Percentiles rank a stretch among this genome's conserved stretches.
phyloP scores from a whole-genome alignment of 169 alveolate species.

The Ichthyophthirius multifiliis region DNA sequence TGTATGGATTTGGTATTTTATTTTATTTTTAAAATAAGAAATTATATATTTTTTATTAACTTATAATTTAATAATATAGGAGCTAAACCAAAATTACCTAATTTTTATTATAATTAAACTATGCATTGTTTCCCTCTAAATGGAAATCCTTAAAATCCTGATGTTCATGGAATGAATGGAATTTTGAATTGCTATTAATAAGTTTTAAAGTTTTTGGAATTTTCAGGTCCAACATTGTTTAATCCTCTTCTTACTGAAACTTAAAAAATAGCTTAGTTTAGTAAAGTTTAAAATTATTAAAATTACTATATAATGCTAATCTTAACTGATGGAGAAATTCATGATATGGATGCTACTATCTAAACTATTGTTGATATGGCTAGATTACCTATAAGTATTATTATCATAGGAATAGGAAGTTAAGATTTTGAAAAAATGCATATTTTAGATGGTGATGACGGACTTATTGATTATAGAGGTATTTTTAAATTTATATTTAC shows the following conservation, averaged over 20 bases:
- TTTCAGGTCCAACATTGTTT: slow-evolving; percentile 65
- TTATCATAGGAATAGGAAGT: slow-evolving; percentile 78
- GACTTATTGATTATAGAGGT: slow-evolving; percentile 22
- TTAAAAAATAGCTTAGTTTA: slow-evolving; percentile 25
- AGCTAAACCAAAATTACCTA: slow-evolving; percentile 23
- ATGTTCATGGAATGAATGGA: slow-evolving; percentile 60
- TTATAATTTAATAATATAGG: neutral
- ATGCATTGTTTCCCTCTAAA: slow-evolving; percentile 74
- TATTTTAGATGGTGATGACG: slow-evolving; percentile 68
- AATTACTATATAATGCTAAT: slow-evolving; percentile 65
- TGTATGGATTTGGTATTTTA: slow-evolving; percentile 60
- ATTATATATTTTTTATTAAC: no score
- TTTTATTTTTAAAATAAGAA: no score
- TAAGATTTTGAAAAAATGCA: slow-evolving; percentile 67
- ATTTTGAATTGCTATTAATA: slow-evolving; percentile 53
- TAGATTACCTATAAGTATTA: slow-evolving; percentile 67
- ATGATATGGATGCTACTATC: slow-evolving; percentile 70
- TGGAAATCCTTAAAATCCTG: slow-evolving; percentile 56
- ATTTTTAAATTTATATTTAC: neutral
- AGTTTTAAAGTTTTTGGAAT: slow-evolving; percentile 22
- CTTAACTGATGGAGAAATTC: slow-evolving; percentile 79
- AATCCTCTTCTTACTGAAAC: slow-evolving; percentile 45
- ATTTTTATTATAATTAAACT: neutral
- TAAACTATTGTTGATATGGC: slow-evolving; percentile 56
- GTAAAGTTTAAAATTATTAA: slow-evolving; percentile 26